Conservation (phyloP, 2,329 filamentous ascomycete genomes). For the Aspergillus ochraceoroseus region DNA sequence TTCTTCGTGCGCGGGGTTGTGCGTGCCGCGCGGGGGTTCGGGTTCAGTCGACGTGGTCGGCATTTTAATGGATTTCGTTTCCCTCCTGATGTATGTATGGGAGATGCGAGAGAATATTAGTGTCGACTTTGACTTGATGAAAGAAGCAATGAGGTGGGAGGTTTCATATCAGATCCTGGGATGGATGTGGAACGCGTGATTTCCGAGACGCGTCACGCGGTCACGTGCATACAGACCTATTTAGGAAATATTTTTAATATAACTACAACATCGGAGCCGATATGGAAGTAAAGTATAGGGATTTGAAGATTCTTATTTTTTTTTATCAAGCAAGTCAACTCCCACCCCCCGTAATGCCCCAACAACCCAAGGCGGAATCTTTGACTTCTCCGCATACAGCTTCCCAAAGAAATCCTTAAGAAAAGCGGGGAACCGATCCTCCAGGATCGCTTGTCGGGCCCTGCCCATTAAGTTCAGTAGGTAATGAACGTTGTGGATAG, state of each 20-base stretch:
- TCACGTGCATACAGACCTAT: slow-evolving; percentile 26
- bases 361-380: slow-evolving; percentile 80
- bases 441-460: slow-evolving; percentile 70
- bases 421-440: slow-evolving; percentile 74
- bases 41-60: slow-evolving; percentile 4
- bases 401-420: slow-evolving; percentile 71
- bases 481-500: slow-evolving; percentile 94
- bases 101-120: too few species aligned
- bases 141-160: too few species aligned
- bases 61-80: slow-evolving; percentile 1
- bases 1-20: slow-evolving; percentile 65
- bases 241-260: neutral
- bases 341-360: slow-evolving; percentile 72
- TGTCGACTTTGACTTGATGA: too few species aligned
- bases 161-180: too few species aligned
- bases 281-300: neutral
- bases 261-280: neutral
- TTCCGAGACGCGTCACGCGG: slow-evolving; percentile 28
- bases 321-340: slow-evolving; percentile 59
- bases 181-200: slow-evolving; percentile 17
- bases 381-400: slow-evolving; percentile 61
- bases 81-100: too few species aligned
- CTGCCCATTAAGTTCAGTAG: slow-evolving; percentile 76
- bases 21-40: slow-evolving; percentile 15
- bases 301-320: slow-evolving; percentile 1